Conservation (phyloP, 108 stramenopile genomes). For the Pseudonitzschia delicatissima region DNA sequence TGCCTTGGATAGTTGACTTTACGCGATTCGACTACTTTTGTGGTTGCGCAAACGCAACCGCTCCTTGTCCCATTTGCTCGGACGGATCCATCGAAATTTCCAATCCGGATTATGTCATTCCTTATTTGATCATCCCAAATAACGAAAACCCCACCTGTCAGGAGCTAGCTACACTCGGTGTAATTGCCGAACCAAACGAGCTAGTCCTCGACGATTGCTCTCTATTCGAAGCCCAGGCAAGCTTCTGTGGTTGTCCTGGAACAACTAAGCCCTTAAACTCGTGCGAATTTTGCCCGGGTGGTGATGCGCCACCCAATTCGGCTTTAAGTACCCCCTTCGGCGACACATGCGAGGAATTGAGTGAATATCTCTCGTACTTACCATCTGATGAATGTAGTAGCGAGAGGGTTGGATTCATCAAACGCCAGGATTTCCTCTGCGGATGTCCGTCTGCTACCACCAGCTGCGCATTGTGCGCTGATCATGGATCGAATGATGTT, state of each 20-base stretch:
- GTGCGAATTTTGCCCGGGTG: conserved; percentile 6
- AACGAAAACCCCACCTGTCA: conserved; percentile 14
- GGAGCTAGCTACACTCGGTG: conserved; percentile 12
- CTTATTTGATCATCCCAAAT: conserved; percentile 3
- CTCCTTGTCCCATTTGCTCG: conserved; percentile 8
- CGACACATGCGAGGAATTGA: conserved; percentile 16
- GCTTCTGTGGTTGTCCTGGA: conserved; percentile 16
- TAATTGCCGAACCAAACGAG: not conserved
- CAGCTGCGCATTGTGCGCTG: conserved; percentile 9
- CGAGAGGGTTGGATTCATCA: conserved; percentile 9
- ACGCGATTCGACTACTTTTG: conserved; percentile 13
- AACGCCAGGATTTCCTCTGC: conserved; percentile 6
- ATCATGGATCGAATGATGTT: conserved; percentile 9
- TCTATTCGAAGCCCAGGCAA: conserved; percentile 12
- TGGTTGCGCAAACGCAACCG: not conserved
- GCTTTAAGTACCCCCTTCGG: conserved; percentile 10
- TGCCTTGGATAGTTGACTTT: conserved; percentile 17
- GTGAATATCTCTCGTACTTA: conserved; percentile 13
- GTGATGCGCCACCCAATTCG: not conserved
- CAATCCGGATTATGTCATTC: conserved; percentile 10
- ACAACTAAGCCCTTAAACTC: conserved; percentile 3
- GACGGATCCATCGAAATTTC: conserved; percentile 3
- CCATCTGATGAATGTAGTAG: conserved; percentile 9
- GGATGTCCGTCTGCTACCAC: conserved; percentile 6
- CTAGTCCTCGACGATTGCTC: conserved; percentile 6